Conservation (phyloP, 768 basidiomycete genomes). For the Hygrocybe coccinea region DNA sequence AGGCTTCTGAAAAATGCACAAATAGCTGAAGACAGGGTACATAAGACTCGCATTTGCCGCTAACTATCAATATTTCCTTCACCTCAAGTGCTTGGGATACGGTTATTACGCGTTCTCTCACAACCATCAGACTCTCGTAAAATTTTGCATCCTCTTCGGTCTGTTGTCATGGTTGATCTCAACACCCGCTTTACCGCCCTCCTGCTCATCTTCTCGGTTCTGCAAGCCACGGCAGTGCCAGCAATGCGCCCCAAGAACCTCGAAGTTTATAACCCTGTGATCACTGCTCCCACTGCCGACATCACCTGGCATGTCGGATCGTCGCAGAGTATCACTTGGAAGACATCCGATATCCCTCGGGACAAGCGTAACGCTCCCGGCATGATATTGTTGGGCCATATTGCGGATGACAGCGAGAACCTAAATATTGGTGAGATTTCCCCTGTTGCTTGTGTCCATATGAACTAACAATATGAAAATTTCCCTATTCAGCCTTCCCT, state of each 20-base stretch:
- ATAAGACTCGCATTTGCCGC: too few species aligned
- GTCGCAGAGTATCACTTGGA: slow-evolving; percentile 24
- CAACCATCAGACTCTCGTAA: too few species aligned
- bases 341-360: slow-evolving; percentile 31
- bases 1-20: too few species aligned
- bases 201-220: neutral
- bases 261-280: slow-evolving; percentile 28
- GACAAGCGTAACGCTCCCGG: slow-evolving; percentile 35
- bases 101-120: too few species aligned
- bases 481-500: slow-evolving; percentile 45
- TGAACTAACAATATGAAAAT: slow-evolving; percentile 6
- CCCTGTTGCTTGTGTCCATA: slow-evolving; percentile 3
- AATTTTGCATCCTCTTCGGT: neutral
- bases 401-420: slow-evolving; percentile 40
- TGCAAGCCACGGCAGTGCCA: neutral
- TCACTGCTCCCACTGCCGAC: neutral
- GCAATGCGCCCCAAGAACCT: slow-evolving; percentile 8
- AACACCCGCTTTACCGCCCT: neutral
- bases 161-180: neutral
- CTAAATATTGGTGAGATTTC: slow-evolving; percentile 39
- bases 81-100: too few species aligned
- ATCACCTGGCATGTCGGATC: neutral
- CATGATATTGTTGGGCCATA: slow-evolving; percentile 42
- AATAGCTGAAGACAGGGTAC: too few species aligned
- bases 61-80: too few species aligned